phyloP scores from a whole-genome alignment of 2,329 filamentous ascomycete species.

The Coniochaeta ligniaria region DNA sequence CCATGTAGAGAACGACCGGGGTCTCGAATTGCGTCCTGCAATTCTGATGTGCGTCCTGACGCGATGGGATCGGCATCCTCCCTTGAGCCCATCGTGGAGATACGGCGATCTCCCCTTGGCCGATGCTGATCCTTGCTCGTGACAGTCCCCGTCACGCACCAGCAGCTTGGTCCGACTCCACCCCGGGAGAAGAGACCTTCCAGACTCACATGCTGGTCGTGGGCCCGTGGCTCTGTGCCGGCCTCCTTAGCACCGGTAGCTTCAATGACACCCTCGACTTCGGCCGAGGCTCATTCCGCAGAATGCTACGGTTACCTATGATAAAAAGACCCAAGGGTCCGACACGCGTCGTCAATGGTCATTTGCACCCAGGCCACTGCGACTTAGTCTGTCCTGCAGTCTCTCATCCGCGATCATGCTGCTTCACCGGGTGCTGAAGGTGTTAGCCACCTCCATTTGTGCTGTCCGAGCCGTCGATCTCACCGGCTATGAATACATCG shows the following conservation, averaged over 20 bases:
- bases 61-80: neutral
- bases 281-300: neutral
- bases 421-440: neutral
- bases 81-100: neutral
- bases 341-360: neutral
- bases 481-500: constrained; percentile 34
- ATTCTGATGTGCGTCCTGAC: neutral
- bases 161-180: neutral
- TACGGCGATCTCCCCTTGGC: neutral
- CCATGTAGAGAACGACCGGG: neutral
- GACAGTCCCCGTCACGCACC: neutral
- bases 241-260: neutral
- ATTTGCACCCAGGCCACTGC: neutral
- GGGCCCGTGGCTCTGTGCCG: neutral
- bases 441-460: neutral
- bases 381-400: neutral
- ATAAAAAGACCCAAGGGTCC: neutral
- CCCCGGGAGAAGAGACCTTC: neutral
- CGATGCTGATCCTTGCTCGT: neutral
- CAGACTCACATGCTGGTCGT: neutral
- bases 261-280: neutral
- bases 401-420: neutral
- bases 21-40: neutral
- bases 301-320: neutral
- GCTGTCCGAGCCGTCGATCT: neutral